A percentile compares a stretch with the other conserved stretches of the same genome.
Conservation (phyloP, 2,329 filamentous ascomycete genomes). For the Simplicillium sp. region DNA sequence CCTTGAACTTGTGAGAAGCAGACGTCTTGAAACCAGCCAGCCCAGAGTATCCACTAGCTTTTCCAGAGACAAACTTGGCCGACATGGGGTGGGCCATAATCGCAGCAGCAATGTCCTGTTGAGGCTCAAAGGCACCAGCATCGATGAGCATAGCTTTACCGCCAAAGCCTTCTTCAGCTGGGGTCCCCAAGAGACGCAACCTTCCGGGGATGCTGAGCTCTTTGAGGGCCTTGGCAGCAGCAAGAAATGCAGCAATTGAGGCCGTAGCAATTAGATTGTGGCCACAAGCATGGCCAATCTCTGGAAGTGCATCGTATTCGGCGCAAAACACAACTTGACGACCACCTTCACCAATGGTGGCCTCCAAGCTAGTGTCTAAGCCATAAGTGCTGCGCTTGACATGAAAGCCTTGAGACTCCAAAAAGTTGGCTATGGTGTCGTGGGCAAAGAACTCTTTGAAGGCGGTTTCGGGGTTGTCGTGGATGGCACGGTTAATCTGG, state of each 20-base stretch:
- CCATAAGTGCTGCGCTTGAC: constrained; percentile 30
- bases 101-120: constrained; percentile 14
- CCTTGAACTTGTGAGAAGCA: constrained; percentile 37
- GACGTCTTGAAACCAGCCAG: too few relatives aligned
- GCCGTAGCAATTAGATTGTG: constrained; percentile 44
- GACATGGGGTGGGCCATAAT: constrained; percentile 27
- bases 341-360: constrained; percentile 26
- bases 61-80: constrained; percentile 16
- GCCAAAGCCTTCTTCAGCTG: constrained; percentile 42
- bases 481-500: constrained; percentile 15
- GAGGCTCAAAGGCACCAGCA: constrained; percentile 31
- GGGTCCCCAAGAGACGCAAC: constrained; percentile 39
- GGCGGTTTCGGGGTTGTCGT: constrained; percentile 31
- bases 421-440: constrained; percentile 25
- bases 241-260: constrained; percentile 35
- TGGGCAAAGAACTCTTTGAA: constrained; percentile 33
- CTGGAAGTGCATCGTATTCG: constrained; percentile 36
- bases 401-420: constrained; percentile 24
- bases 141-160: constrained; percentile 38
- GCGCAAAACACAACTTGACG: constrained; percentile 31
- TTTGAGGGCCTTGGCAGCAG: constrained; percentile 32
- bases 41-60: background rate
- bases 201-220: constrained; percentile 30
- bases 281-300: constrained; percentile 43
- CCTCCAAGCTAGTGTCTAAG: constrained; percentile 34